Base-by-base conservation (phyloP, 129 eudicot genomes). In the Ambrosia artemisiifolia region DNA sequence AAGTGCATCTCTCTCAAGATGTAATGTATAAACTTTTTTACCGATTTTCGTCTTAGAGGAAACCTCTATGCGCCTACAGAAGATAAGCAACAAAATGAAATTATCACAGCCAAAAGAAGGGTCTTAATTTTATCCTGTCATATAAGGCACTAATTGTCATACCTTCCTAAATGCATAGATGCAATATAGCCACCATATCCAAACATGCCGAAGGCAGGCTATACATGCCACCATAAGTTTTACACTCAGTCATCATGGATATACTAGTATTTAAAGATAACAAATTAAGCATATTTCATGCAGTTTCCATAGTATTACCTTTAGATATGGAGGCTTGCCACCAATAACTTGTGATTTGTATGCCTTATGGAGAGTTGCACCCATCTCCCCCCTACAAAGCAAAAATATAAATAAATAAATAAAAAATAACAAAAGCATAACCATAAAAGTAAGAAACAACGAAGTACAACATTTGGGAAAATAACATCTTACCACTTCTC, bases 171-270 rank as follows among this genome's bases (percentile, higher is more conserved):
- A 79, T 86, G 89, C 91, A 88, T 88, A 1, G 97, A 81, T 24
- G 97, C 92, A 73, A 86, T 61, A 59, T 81, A 78, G 43, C 96
- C 97, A 48, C 97, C 97, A 75, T 80, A 86, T 43, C 96, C 93
- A 79, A 80, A 88, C 97, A 91, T 84, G 40, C 96, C 97, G 83
- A 91, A 88, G 78, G 64, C 83, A 74, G 96, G 97, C 96, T 91
- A 91, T 74, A 71, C 7, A 50, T n/a, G 44, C 56, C 54, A 51
- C 61, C 65, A 73, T 35, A 28, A 19, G n/a, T 59, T 55, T 54
- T 19, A 72, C 11, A 36, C 12, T 13, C 24, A 62, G 24, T 61
- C 69, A 17, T 44, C 10, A 75, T 9, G 30, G 67, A 13, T 6
- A 2, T 14, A 4, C 14, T 33, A 44, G 46, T 50, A 32, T 33